Percentiles rank a stretch among this genome's conserved stretches.
phyloP scores from a whole-genome alignment of 2,329 filamentous ascomycete species.

The Didymella exigua region DNA sequence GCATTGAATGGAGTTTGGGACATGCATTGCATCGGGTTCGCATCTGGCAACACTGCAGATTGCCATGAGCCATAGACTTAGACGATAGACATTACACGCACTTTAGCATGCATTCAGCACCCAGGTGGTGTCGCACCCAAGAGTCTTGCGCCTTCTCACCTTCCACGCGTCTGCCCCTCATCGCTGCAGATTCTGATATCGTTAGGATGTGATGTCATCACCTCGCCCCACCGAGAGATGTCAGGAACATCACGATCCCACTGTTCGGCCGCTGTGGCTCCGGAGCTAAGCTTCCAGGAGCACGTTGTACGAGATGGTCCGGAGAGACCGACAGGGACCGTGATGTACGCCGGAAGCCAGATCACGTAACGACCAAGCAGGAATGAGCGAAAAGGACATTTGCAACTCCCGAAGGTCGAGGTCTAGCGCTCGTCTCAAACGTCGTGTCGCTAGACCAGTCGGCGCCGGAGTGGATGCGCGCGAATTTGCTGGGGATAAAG shows the following conservation, averaged over 20 bases:
- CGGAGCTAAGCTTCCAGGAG: conserved; percentile 4
- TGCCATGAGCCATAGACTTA: conserved; percentile 11
- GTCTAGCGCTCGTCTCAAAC: background rate
- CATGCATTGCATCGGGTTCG: conserved; percentile 16
- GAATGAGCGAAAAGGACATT: background rate
- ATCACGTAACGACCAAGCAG: background rate
- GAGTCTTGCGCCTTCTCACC: background rate
- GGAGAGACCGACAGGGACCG: background rate
- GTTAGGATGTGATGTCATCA: conserved; percentile 15
- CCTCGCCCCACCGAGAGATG: conserved; percentile 5
- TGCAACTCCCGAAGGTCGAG: background rate
- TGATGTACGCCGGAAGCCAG: background rate
- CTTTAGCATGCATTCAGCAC: conserved; percentile 10
- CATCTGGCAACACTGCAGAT: conserved; percentile 19
- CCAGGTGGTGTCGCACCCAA: conserved; percentile 10
- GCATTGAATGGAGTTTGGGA: conserved; percentile 31
- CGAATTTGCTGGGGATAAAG: conserved; percentile 50
- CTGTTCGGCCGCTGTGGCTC: conserved; percentile 3
- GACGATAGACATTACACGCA: conserved; percentile 14
- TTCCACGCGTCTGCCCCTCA: conserved; percentile 4
- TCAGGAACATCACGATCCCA: conserved; percentile 5
- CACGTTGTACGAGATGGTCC: background rate
- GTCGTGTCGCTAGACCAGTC: conserved; percentile 12
- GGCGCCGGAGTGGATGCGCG: conserved; percentile 31
- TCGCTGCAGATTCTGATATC: conserved; percentile 1